A percentile compares a stretch with the other conserved stretches of the same genome.
Evolutionary conservation across 192 early-diverging fungal species (phyloP).

Genomic region (Chytriomyces sp.): DNA sequence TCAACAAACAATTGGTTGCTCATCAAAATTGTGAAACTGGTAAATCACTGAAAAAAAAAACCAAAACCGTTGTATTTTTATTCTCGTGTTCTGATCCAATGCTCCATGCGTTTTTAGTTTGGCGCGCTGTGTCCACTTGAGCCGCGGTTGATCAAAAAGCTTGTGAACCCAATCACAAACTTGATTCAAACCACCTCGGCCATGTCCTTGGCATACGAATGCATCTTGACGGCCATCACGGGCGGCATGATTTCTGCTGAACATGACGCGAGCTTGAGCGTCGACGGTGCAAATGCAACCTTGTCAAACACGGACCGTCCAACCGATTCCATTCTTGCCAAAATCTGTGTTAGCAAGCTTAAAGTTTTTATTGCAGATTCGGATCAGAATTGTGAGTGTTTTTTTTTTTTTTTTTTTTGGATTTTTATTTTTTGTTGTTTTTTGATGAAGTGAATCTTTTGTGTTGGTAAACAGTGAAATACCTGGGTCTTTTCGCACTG

Average conservation of each 20-base stretch:
- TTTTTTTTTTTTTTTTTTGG: constrained; percentile 3
- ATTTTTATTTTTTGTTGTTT: neutral
- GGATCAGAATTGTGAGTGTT: constrained; percentile 87
- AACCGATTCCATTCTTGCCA: constrained; percentile 66
- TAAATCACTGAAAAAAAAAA: constrained; percentile 40
- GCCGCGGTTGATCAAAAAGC: constrained; percentile 89
- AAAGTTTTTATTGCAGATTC: constrained; percentile 79
- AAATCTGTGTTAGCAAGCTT: constrained; percentile 83
- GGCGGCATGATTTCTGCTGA: constrained; percentile 83
- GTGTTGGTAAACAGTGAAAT: constrained; percentile 78
- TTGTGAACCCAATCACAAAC: constrained; percentile 80
- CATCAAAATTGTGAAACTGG: constrained; percentile 99
- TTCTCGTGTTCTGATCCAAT: constrained; percentile 3
- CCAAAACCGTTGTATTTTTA: constrained; percentile 1
- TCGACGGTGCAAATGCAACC: constrained; percentile 11
- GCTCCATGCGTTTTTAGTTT: constrained; percentile 62
- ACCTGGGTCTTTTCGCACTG: constrained; percentile 88
- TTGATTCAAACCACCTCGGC: constrained; percentile 88
- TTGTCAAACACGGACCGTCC: constrained; percentile 43
- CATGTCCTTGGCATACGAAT: constrained; percentile 98
- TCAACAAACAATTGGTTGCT: constrained; percentile 98
- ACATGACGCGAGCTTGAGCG: constrained; percentile 42
- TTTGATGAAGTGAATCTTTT: neutral
- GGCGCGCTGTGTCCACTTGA: constrained; percentile 89
- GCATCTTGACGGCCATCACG: constrained; percentile 89